Conservation (phyloP, 2,329 filamentous ascomycete genomes). For the Fusarium sp. region DNA sequence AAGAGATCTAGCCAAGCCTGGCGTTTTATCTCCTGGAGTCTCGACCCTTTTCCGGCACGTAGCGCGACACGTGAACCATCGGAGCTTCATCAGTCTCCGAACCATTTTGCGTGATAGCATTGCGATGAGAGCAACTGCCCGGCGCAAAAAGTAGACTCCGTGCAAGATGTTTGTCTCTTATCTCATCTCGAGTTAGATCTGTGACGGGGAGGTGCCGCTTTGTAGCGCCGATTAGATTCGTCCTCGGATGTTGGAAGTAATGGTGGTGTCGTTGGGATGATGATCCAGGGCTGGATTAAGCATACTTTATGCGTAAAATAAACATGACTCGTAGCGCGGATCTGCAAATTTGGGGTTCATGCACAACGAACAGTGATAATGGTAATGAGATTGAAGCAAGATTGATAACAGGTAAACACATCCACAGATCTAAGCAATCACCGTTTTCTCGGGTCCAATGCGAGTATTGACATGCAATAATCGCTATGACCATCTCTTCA, state of each 20-base stretch:
- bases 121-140: neutral
- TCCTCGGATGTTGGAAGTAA: neutral
- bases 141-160: conserved; percentile 29
- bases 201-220: neutral
- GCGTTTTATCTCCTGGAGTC: neutral
- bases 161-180: neutral
- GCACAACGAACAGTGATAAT: neutral
- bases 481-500: neutral
- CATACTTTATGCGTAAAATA: neutral
- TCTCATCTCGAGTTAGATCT: neutral
- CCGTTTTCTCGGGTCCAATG: neutral
- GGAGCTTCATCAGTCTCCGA: conserved; percentile 26
- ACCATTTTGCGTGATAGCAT: neutral
- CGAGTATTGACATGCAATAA: no score
- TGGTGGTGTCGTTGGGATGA: neutral
- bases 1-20: neutral
- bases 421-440: no score
- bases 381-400: neutral
- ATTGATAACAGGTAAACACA: neutral
- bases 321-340: neutral
- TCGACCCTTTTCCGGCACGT: neutral
- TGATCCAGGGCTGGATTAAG: neutral
- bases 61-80: conserved; percentile 11
- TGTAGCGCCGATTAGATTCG: neutral
- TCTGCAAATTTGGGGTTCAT: neutral